Evolutionary conservation across 495 filamentous ascomycete genomes (phyloP).

Genomic region (Aspergillus panamensis): DNA sequence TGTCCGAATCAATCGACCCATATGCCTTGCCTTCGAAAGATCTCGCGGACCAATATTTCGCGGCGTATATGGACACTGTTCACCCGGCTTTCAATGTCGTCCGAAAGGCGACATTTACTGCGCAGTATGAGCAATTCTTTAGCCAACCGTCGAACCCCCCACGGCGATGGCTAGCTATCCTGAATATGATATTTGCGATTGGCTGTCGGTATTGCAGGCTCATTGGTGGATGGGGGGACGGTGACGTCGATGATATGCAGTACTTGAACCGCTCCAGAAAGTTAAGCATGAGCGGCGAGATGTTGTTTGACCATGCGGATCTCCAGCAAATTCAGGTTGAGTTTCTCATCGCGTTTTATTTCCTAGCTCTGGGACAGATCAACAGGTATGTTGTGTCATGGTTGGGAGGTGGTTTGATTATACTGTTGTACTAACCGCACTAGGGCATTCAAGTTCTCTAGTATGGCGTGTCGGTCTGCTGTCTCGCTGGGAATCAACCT

Average conservation of each 20-base stretch:
- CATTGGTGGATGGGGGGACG: conserved; percentile 33
- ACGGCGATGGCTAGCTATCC: conserved; percentile 52
- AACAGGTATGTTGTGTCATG: conserved; percentile 47
- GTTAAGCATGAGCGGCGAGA: conserved; percentile 46
- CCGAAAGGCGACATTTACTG: conserved; percentile 36
- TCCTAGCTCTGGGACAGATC: conserved; percentile 55
- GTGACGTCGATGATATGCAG: conserved; percentile 48
- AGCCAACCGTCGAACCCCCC: conserved; percentile 23
- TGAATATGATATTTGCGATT: conserved; percentile 67
- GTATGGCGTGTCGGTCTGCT: conserved; percentile 56
- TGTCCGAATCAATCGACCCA: conserved; percentile 42
- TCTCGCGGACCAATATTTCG: conserved; percentile 50
- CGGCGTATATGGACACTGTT: conserved; percentile 54
- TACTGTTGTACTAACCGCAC: not conserved
- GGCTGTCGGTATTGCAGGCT: conserved; percentile 45
- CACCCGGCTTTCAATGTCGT: conserved; percentile 57
- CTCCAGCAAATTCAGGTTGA: conserved; percentile 58
- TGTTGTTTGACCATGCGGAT: conserved; percentile 54
- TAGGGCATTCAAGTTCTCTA: conserved; percentile 58
- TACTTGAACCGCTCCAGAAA: conserved; percentile 57
- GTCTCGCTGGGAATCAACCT: conserved; percentile 59
- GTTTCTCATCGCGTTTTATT: conserved; percentile 54
- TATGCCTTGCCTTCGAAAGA: conserved; percentile 48
- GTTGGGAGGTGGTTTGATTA: too few relatives aligned
- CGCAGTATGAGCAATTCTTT: conserved; percentile 42